A percentile compares a stretch with the other conserved stretches of the same genome.
Evolutionary conservation across 768 basidiomycete genomes (phyloP).

Genomic region (Cystoderma amianthinum): DNA sequence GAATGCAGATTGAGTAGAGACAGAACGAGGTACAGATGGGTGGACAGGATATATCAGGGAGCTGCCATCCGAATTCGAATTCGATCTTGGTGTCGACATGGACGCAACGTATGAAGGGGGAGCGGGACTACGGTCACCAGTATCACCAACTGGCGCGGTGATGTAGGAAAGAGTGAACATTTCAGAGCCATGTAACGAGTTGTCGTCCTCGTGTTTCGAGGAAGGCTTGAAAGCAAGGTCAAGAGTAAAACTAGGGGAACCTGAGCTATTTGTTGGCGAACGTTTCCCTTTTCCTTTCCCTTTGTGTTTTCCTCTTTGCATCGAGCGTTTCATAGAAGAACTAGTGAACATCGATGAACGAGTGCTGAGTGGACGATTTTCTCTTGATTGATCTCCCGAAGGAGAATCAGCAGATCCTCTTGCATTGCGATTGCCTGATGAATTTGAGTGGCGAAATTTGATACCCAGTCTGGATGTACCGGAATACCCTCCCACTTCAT

Average conservation of each 20-base stretch:
- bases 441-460: conserved; percentile 32
- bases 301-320: conserved; percentile 1
- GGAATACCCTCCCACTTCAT: conserved; percentile 27
- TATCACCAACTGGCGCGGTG: conserved; percentile 12
- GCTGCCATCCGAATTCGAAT: conserved; percentile 6
- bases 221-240: conserved; percentile 22
- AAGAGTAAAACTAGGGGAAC: conserved; percentile 26
- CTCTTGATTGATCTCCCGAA: conserved; percentile 5
- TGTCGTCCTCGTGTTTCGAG: conserved; percentile 12
- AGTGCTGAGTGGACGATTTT: conserved; percentile 12
- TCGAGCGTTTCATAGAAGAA: conserved; percentile 7
- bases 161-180: conserved; percentile 15
- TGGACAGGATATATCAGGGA: too few relatives aligned
- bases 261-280: conserved; percentile 27
- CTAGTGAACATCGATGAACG: conserved; percentile 18
- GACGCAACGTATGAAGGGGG: conserved; percentile 24
- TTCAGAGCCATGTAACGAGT: conserved; percentile 3
- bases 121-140: conserved; percentile 11
- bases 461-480: conserved; percentile 28
- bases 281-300: conserved; percentile 17
- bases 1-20: conserved; percentile 10
- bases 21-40: conserved; percentile 19
- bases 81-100: conserved; percentile 13
- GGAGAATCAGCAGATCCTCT: not conserved
- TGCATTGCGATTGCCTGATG: not conserved